Evolutionary conservation across 1,139 yeast species (phyloP).

Genomic region (Kurtzmaniella natalensis): DNA sequence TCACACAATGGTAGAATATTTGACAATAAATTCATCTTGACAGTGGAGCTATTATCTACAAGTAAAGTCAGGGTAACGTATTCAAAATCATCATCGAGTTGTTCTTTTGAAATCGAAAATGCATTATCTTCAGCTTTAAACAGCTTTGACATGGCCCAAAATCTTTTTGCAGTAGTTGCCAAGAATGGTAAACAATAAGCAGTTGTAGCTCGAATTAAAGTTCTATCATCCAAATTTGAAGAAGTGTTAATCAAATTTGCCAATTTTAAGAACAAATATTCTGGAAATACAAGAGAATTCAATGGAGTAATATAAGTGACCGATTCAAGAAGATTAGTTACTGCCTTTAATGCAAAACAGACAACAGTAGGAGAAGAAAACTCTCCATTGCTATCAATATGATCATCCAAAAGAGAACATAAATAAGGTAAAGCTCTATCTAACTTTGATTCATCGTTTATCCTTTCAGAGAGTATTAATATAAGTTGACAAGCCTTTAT

Average conservation of each 20-base stretch:
- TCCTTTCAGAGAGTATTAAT: constrained; percentile 68
- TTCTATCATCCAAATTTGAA: constrained; percentile 24
- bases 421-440: constrained; percentile 84
- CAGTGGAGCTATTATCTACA: constrained; percentile 64
- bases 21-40: constrained; percentile 63
- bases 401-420: constrained; percentile 42
- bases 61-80: constrained; percentile 59
- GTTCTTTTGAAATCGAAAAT: constrained; percentile 24
- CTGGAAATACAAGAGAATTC: constrained; percentile 72
- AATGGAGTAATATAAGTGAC: constrained; percentile 71
- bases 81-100: constrained; percentile 49
- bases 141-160: constrained; percentile 62
- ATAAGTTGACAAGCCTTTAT: constrained; percentile 73
- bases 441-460: constrained; percentile 78
- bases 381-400: constrained; percentile 12
- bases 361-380: constrained; percentile 46
- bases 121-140: constrained; percentile 35
- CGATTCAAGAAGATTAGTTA: constrained; percentile 59
- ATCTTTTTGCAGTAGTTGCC: constrained; percentile 58
- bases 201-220: constrained; percentile 57
- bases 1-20: constrained; percentile 73
- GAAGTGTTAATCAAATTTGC: constrained; percentile 34
- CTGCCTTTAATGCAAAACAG: constrained; percentile 49
- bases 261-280: constrained; percentile 75
- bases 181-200: constrained; percentile 72